Conservation (phyloP, 1,284 basidiomycete species). For the Cryptococcus depauperatus region DNA sequence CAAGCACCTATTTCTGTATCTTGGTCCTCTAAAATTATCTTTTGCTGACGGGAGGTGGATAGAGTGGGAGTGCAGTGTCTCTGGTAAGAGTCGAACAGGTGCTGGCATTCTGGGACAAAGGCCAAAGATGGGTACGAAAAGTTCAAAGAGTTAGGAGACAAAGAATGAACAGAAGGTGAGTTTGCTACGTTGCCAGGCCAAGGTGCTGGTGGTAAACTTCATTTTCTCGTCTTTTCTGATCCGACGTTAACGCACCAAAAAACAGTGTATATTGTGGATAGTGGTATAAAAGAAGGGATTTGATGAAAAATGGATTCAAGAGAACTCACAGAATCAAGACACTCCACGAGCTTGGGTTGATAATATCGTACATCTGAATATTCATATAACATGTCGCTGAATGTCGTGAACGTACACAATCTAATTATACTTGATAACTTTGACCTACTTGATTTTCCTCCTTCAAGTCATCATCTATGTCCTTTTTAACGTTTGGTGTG, state of each 20-base stretch:
- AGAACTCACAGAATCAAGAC: background rate
- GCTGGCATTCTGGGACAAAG: slow-evolving; percentile 57
- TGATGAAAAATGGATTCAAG: background rate
- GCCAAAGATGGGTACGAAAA: slow-evolving; percentile 56
- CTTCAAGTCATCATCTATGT: background rate
- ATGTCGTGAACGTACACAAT: no score
- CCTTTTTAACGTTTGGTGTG: background rate
- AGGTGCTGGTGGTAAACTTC: slow-evolving; percentile 65
- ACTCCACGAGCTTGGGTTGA: no score
- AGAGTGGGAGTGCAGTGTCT: slow-evolving; percentile 83
- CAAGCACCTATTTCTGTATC: background rate
- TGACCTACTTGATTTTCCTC: background rate
- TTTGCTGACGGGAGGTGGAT: slow-evolving; percentile 55
- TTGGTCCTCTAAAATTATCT: slow-evolving; percentile 52
- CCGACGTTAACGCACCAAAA: background rate
- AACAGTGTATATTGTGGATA: background rate
- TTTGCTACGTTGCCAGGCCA: slow-evolving; percentile 79
- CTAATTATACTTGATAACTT: no score
- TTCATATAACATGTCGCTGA: no score
- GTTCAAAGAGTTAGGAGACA: slow-evolving; percentile 56
- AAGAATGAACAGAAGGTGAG: slow-evolving; percentile 59
- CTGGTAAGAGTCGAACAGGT: slow-evolving; percentile 64
- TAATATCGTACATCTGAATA: no score
- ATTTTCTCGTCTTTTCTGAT: background rate
- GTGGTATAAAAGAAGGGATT: background rate